Base-by-base conservation (phyloP, 1,284 basidiomycete genomes). In the Afroboletus lepidellus region DNA sequence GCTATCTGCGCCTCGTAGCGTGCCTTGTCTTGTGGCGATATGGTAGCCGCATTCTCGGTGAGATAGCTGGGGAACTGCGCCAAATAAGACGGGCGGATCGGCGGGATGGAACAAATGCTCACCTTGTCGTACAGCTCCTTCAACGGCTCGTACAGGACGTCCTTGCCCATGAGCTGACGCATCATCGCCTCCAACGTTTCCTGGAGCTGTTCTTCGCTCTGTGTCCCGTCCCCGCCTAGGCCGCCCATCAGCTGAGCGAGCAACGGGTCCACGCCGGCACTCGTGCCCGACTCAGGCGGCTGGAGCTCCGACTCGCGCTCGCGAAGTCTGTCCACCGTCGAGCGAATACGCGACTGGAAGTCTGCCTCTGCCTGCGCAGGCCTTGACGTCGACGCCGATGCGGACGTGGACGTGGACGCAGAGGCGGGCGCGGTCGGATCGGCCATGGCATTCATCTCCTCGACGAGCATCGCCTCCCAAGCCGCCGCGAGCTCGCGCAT, bases 61-160 rank as follows among this genome's bases (percentile, higher is more conserved):
- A 98, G 79, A 72, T 94, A 77, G 4, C 65, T 72, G 0, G 94
- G 94, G 76, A 94, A 96, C 92, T 52, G 23, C 30, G 7, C 9
- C 27, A 24, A 5, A 39, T 52, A 8, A 32, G 20, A 27, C 27
- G 18, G 20, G 21, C 12, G 5, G 43, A 38, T 16, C 7, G 6
- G 21, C 7, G 15, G 34, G 41, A 42, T 2, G 27, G 21, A 37
- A n/a, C n/a, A 49, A 20, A 53, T 36, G 21, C 54, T 49, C 60
- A 91, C 94, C 74, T 94, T 94, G 16, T 89, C 84, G 16, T 84
- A 74, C 29, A 99, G 74, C 66, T 98, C 96, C 60, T 90, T 90
- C 62, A 98, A 72, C 0, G 96, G 95, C 59, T 97, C 94, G 63
- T 98, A 92, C 46, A 63, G 96, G 94, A 98, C 81, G 2, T 98